A percentile compares a stretch with the other conserved stretches of the same genome.
These are phyloP conservation scores for Neonectria punicea DNA, from an alignment of 2,329 filamentous ascomycete species.

Conservation along the genomic window DNA sequence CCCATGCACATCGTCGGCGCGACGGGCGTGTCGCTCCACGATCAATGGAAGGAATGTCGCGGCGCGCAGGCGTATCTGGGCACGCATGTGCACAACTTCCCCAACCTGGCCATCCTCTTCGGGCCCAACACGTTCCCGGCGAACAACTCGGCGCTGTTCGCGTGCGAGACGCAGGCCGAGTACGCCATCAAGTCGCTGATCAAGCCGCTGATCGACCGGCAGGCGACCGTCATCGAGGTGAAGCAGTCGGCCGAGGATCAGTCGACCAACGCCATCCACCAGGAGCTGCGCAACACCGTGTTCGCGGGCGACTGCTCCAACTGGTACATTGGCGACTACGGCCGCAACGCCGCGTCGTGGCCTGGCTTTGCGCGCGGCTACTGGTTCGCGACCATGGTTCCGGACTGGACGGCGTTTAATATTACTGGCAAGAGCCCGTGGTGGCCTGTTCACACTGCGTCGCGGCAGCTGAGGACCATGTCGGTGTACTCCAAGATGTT, in stretches of 20 bases:
- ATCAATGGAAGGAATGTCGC: conserved; percentile 42
- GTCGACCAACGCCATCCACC: conserved; percentile 29
- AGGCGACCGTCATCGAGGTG: conserved; percentile 27
- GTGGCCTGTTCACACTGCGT: conserved; percentile 9
- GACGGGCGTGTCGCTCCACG: conserved; percentile 36
- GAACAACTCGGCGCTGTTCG: conserved; percentile 43
- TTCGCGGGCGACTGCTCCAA: conserved; percentile 34
- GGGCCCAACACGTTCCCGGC: conserved; percentile 40
- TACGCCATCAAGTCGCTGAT: conserved; percentile 43
- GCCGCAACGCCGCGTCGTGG: conserved; percentile 48
- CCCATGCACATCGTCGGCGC: conserved; percentile 43
- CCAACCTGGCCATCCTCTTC: conserved; percentile 46
- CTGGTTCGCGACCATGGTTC: conserved; percentile 46
- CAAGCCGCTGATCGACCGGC: conserved; percentile 43
- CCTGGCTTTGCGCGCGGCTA: conserved; percentile 45
- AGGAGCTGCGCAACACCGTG: conserved; percentile 26
- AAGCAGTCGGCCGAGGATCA: conserved; percentile 30
- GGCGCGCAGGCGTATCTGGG: conserved; percentile 46
- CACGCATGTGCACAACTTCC: conserved; percentile 46
- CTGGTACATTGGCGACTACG: conserved; percentile 34
- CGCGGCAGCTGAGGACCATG: background rate
- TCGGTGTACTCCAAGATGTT: conserved; percentile 14
- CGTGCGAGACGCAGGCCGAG: conserved; percentile 40
- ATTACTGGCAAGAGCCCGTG: conserved; percentile 8
- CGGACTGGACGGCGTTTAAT: conserved; percentile 25